Percentiles rank a stretch among this genome's conserved stretches.
Evolutionary conservation across 2,329 filamentous ascomycete species (phyloP).

Genomic region (Ascosphaera pollenicola): DNA sequence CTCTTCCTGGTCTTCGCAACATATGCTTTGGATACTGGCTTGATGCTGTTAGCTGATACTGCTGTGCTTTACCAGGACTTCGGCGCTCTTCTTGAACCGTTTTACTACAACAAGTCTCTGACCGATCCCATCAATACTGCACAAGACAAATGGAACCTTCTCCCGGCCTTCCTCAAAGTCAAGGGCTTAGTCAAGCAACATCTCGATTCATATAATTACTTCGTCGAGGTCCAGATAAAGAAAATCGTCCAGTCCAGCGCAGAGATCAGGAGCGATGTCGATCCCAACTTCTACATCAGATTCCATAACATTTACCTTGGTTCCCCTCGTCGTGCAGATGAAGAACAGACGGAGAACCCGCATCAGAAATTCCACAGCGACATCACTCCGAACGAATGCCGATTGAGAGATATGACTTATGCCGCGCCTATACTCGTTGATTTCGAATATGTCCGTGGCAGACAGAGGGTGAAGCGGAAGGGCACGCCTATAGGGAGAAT

Average conservation of each 20-base stretch:
- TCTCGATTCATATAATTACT: slow-evolving; percentile 98
- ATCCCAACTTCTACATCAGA: slow-evolving; percentile 72
- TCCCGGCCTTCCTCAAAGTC: slow-evolving; percentile 94
- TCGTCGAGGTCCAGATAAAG: slow-evolving; percentile 89
- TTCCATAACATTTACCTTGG: slow-evolving; percentile 81
- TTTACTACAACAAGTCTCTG: slow-evolving; percentile 45
- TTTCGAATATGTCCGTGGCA: slow-evolving; percentile 70
- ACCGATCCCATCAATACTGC: slow-evolving; percentile 50
- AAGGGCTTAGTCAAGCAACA: slow-evolving; percentile 95
- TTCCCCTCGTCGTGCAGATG: slow-evolving; percentile 56
- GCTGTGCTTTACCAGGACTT: slow-evolving; percentile 19
- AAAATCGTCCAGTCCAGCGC: slow-evolving; percentile 88
- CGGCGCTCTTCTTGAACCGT: slow-evolving; percentile 43
- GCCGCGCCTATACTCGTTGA: slow-evolving; percentile 85
- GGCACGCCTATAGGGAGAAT: slow-evolving; percentile 66
- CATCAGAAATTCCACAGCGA: slow-evolving; percentile 23
- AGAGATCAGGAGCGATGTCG: slow-evolving; percentile 73
- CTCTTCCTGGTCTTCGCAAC: too few relatives aligned
- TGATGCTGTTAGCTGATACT: too few relatives aligned
- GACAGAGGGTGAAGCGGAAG: slow-evolving; percentile 50
- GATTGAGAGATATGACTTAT: slow-evolving; percentile 93
- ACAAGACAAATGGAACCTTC: slow-evolving; percentile 81
- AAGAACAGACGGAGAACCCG: slow-evolving; percentile 40
- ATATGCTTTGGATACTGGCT: too few relatives aligned
- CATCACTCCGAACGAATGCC: slow-evolving; percentile 87